Base-by-base conservation (phyloP, 805 yeast species). In the Starmerella etchellsii region DNA sequence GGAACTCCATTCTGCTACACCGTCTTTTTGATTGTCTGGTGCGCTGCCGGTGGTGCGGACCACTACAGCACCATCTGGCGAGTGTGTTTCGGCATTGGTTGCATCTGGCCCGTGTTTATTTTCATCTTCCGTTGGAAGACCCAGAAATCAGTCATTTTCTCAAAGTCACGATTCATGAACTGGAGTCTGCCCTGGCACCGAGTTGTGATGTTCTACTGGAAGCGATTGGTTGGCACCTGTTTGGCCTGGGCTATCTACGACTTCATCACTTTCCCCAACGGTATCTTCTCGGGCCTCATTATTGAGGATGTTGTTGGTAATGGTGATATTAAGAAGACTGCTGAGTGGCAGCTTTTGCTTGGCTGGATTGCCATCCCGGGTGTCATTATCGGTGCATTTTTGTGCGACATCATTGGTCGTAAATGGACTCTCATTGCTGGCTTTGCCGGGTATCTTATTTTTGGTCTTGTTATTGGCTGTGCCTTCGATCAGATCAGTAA, bases 231-330 rank as follows among this genome's bases (percentile, higher is more conserved):
- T 24, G 91, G 88, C 27, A 76, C 82, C 15, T 74, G 81, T 56
- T 76, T 73, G 4, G 71, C 80, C 42, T 81, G 91, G 91, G 80
- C 80, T 63, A 65, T 80, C 51, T 81, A 78, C 55, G 93, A 81
- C 62, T 81, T 80, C 52, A 81, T 81, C 52, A 75, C 81, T 6
- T 81, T 80, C 65, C 87, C 88, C 11, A 79, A 79, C 55, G 84
- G 83, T 56, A 68, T 78, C 38, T 78, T 78, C 56, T 70, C 80
- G 4, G 69, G 70, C 11, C 66, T 76, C 24, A 78, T 79, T 50
- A 74, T 78, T 41, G 52, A 74, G 25, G 24, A 40, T 3, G 70
- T 77, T 6, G 62, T 76, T 38, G 55, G 60, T 14, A 59, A 57
- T 37, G 52, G 46, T 25, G 50, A 50, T 14, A 64, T 78, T 51